These are phyloP conservation scores for Solanum medicagineum DNA, from an alignment of 257 asterid genomes.

Conservation along the genomic window DNA sequence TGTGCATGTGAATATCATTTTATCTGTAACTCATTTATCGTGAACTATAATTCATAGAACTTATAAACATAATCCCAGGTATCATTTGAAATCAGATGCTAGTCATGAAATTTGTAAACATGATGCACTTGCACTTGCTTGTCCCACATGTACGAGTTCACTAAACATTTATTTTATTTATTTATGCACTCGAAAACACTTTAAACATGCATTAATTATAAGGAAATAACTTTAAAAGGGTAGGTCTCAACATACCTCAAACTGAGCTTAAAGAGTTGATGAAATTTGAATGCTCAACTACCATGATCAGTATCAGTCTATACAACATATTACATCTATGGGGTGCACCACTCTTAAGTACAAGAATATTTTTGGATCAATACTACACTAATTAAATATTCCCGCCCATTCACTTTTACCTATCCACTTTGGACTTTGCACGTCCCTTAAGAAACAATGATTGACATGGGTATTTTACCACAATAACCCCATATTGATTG, in stretches of 20 bases:
- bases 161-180: not conserved
- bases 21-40: not conserved
- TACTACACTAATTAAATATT: not conserved
- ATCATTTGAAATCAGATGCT: not conserved
- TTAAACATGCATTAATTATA: not conserved
- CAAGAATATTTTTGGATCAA: not conserved
- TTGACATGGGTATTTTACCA: too few relatives aligned
- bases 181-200: not conserved
- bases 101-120: not conserved
- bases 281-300: not conserved
- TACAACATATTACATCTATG: not conserved
- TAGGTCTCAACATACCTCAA: not conserved
- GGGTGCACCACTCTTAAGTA: not conserved
- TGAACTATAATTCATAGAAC: not conserved
- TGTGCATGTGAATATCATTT: not conserved
- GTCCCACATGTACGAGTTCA: not conserved
- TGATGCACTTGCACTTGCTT: not conserved
- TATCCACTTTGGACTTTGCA: too few relatives aligned
- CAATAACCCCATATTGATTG: too few relatives aligned
- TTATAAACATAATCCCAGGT: not conserved
- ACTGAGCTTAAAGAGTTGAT: not conserved
- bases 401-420: too few relatives aligned
- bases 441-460: too few relatives aligned
- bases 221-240: not conserved
- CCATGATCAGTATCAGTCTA: not conserved